Evolutionary conservation across 805 yeast genomes (phyloP), one percentile per base, ranked within the genome.

Genomic region (Alloascoidea africana): DNA sequence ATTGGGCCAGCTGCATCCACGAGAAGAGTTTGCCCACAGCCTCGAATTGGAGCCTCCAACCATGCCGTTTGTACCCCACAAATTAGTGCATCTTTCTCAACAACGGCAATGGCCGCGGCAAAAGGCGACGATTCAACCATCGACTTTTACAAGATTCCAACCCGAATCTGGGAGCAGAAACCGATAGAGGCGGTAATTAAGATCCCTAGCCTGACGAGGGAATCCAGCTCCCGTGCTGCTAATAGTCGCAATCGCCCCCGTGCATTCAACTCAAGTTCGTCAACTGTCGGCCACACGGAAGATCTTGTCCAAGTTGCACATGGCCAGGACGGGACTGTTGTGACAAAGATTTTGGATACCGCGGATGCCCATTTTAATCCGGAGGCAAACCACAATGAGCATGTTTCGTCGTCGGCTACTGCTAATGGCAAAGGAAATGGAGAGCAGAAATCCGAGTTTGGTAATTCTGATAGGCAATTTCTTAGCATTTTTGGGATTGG

Each of bases 61-160:
- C n/a, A n/a, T n/a, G n/a, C n/a, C n/a, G n/a, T n/a, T n/a, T n/a
- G n/a, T n/a, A n/a, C n/a, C n/a, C n/a, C n/a, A n/a, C n/a, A n/a
- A n/a, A n/a, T n/a, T n/a, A n/a, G n/a, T n/a, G n/a, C n/a, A n/a
- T n/a, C n/a, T n/a, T n/a, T n/a, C n/a, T n/a, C n/a, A n/a, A n/a
- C n/a, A n/a, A n/a, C n/a, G n/a, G n/a, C n/a, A n/a, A n/a, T n/a
- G n/a, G 16, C 18, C 18, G 17, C 14, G 8, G 36, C 36, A 5
- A 34, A 34, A 34, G 36, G 36, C 5, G 36, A 34, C 14, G 36
- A 8, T 34, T 34, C 36, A 8, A 34, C 27, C 16, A 34, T 34
- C 18, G 36, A 34, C 14, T 34, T 14, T 17, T 34, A 16, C 32
- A 34, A 34, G 18, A 16, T 34, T n/a, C 36, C 36, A 8, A 34